phyloP scores from a whole-genome alignment of 257 asterid species.

The Solanum piurae region DNA sequence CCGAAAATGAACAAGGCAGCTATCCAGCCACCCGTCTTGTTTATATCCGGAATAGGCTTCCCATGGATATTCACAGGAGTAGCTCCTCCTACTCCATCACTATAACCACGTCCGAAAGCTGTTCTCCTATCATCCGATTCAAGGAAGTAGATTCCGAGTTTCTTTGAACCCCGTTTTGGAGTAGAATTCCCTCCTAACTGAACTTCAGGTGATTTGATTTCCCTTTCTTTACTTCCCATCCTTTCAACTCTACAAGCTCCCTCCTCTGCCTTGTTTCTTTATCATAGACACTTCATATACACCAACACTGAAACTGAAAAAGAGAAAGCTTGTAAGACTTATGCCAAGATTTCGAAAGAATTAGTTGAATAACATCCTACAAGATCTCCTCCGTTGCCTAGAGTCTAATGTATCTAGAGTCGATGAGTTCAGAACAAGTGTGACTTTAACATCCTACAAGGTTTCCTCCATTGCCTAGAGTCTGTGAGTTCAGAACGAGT shows the following conservation, averaged over 20 bases:
- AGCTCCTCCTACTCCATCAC: slow-evolving; percentile 35
- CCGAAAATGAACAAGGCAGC: slow-evolving; percentile 99
- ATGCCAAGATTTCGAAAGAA: not conserved
- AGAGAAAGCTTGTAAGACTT: not conserved
- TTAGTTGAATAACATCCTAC: not conserved
- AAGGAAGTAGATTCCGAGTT: slow-evolving; percentile 55
- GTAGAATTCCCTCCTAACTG: not conserved
- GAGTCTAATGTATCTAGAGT: not conserved
- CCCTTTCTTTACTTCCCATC: slow-evolving; percentile 11
- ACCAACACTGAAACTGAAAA: not conserved
- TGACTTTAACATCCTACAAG: not conserved
- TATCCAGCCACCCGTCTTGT: slow-evolving; percentile 91
- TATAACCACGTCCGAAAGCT: slow-evolving; percentile 76
- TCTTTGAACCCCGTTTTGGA: slow-evolving; percentile 30
- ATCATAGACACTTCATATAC: not conserved
- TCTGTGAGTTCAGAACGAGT: not conserved
- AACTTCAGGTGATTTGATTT: slow-evolving; percentile 60
- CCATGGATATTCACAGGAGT: slow-evolving; percentile 90
- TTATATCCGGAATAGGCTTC: slow-evolving; percentile 58
- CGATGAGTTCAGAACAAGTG: not conserved
- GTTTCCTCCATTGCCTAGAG: not conserved
- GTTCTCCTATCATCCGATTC: slow-evolving; percentile 86
- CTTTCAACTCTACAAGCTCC: not conserved
- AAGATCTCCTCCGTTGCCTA: not conserved
- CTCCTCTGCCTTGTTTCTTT: not conserved